Percentiles rank a stretch among this genome's conserved stretches.
phyloP scores from a whole-genome alignment of 2,329 filamentous ascomycete species.

The Clonostachys sp. region DNA sequence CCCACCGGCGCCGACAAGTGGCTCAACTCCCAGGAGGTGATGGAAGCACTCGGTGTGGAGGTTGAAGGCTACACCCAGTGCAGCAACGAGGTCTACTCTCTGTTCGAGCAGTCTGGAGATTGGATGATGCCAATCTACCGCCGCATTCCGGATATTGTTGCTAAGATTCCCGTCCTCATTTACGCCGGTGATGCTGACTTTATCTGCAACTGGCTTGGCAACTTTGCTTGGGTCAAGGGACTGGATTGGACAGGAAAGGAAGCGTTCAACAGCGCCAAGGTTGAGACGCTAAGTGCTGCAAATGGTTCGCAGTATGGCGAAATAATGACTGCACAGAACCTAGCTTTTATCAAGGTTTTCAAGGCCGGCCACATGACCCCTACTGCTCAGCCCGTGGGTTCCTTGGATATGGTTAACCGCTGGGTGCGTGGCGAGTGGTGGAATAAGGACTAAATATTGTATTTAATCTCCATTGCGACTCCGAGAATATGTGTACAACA shows the following conservation, averaged over 20 bases:
- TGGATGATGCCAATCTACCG: slow-evolving; percentile 99
- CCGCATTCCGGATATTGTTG: slow-evolving; percentile 77
- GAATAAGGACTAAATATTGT: not conserved
- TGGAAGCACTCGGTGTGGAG: slow-evolving; percentile 84
- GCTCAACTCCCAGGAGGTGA: slow-evolving; percentile 79
- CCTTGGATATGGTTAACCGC: slow-evolving; percentile 8
- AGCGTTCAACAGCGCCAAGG: slow-evolving; percentile 66
- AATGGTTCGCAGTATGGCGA: too few relatives aligned
- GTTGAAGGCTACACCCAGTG: slow-evolving; percentile 87
- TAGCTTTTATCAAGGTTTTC: slow-evolving; percentile 8
- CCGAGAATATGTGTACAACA: too few relatives aligned
- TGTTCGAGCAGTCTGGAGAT: slow-evolving; percentile 95
- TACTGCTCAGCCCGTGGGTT: slow-evolving; percentile 4
- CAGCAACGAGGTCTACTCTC: slow-evolving; percentile 98
- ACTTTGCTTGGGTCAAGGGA: slow-evolving; percentile 89
- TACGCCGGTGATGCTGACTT: slow-evolving; percentile 89
- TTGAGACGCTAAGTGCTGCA: slow-evolving; percentile 55
- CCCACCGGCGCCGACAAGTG: slow-evolving; percentile 75
- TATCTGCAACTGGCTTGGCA: slow-evolving; percentile 98
- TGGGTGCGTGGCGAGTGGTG: slow-evolving; percentile 7
- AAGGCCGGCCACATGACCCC: slow-evolving; percentile 8
- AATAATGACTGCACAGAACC: not conserved
- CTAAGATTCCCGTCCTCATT: slow-evolving; percentile 90
- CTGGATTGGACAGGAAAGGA: slow-evolving; percentile 91
- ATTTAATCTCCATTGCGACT: too few relatives aligned